Percentiles rank a stretch among this genome's conserved stretches.
Conservation (phyloP, 1,284 basidiomycete genomes). For the Thecaphora thlaspeos region DNA sequence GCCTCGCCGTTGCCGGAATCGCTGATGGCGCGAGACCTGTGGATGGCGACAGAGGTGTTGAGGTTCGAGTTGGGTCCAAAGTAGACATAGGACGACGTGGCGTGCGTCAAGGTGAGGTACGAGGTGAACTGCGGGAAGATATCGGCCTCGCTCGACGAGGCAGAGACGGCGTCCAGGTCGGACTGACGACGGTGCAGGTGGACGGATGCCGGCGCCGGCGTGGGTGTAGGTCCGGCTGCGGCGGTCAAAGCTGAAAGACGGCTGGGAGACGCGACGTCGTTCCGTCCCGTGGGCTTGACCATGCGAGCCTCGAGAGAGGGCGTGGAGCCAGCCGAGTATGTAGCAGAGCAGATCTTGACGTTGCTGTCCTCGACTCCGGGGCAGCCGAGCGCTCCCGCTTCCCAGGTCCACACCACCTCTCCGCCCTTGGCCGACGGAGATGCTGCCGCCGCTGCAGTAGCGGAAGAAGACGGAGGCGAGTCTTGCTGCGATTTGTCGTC, state of each 20-base stretch:
- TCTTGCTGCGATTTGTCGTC: no score
- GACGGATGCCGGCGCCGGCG: slow-evolving; percentile 8
- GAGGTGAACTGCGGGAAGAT: slow-evolving; percentile 31
- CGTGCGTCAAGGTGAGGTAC: slow-evolving; percentile 12
- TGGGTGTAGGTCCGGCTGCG: no score
- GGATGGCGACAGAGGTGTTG: slow-evolving; percentile 7
- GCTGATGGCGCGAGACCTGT: slow-evolving; percentile 7
- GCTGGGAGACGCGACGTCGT: no score
- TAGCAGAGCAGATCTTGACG: slow-evolving; percentile 22
- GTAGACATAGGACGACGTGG: slow-evolving; percentile 19
- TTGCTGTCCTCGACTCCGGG: not conserved
- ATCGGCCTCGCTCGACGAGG: slow-evolving; percentile 3
- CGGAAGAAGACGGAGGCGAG: no score
- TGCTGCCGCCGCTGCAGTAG: no score
- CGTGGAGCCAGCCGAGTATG: slow-evolving; percentile 4
- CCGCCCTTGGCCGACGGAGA: no score
- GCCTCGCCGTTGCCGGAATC: slow-evolving; percentile 31
- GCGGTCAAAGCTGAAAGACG: no score
- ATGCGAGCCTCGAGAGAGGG: slow-evolving; percentile 1
- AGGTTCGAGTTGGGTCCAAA: slow-evolving; percentile 29
- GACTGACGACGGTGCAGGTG: not conserved
- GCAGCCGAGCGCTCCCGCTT: slow-evolving; percentile 29
- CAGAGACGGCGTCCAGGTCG: not conserved
- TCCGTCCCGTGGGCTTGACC: not conserved
- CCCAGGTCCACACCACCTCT: slow-evolving; percentile 11